Evolutionary conservation across 164 flowering plant genomes (phyloP).

Genomic region (Litsea cubeba): DNA sequence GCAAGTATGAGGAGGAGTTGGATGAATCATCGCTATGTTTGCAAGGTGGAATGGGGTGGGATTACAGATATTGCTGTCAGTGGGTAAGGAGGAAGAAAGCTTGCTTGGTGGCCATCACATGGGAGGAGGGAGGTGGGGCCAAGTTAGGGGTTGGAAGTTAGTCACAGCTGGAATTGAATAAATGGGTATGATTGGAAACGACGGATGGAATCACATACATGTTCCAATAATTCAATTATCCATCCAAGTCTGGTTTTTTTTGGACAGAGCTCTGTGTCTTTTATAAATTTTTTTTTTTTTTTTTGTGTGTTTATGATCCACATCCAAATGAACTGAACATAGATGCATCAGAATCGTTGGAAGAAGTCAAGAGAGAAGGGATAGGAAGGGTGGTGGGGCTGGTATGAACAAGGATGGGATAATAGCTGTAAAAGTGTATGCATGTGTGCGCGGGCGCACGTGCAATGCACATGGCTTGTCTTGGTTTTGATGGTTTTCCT

Average conservation of each 20-base stretch:
- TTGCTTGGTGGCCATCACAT: conserved; percentile 17
- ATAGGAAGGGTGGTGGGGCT: neutral
- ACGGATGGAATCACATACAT: conserved; percentile 36
- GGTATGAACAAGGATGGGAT: neutral
- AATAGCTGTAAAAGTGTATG: neutral
- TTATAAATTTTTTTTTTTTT: too few relatives aligned
- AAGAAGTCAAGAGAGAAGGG: neutral
- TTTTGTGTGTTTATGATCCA: neutral
- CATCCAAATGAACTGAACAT: neutral
- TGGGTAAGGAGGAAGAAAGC: conserved; percentile 11
- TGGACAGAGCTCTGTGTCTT: neutral
- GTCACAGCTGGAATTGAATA: conserved; percentile 43
- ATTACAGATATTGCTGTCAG: neutral
- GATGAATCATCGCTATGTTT: neutral
- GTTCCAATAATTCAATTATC: conserved; percentile 33
- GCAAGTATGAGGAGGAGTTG: neutral
- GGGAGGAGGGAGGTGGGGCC: conserved; percentile 24
- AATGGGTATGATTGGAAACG: conserved; percentile 36
- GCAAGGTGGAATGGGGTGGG: conserved; percentile 4
- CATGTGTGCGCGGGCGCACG: neutral
- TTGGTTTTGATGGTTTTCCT: neutral
- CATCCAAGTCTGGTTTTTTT: conserved; percentile 24
- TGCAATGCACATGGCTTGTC: neutral
- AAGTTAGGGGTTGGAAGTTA: conserved; percentile 21
- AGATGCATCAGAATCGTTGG: neutral